phyloP scores from a whole-genome alignment of 2,329 filamentous ascomycete genomes.

The Nemania serpens region DNA sequence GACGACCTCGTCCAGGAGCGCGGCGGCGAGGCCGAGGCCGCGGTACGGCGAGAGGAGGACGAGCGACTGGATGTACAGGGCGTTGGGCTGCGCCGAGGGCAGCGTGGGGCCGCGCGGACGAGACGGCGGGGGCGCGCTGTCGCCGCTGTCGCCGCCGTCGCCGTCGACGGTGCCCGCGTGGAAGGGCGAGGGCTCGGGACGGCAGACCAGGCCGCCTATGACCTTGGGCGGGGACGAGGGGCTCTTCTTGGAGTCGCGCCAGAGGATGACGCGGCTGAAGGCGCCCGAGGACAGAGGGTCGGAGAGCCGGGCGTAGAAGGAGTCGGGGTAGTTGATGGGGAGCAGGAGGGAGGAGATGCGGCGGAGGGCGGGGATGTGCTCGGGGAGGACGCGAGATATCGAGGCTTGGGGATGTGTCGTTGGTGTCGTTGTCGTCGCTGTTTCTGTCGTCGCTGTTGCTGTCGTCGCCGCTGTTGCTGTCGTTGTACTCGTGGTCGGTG shows the following conservation, averaged over 20 bases:
- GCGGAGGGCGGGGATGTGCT: constrained; percentile 62
- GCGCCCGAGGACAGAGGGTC: constrained; percentile 55
- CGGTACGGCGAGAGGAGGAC: constrained; percentile 67
- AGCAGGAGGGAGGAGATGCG: constrained; percentile 69
- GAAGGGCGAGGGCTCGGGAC: constrained; percentile 58
- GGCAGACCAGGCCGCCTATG: constrained; percentile 65
- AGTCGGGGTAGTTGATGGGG: constrained; percentile 66
- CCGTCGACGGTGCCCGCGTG: constrained; percentile 18
- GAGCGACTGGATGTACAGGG: constrained; percentile 68
- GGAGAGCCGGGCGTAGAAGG: constrained; percentile 63
- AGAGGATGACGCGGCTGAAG: constrained; percentile 65
- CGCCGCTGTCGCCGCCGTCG: too few relatives aligned
- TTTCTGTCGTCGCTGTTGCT: constrained; percentile 24
- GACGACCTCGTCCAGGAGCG: constrained; percentile 59
- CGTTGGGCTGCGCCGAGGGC: constrained; percentile 44
- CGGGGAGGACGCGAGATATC: constrained; percentile 55
- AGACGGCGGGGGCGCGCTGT: too few relatives aligned
- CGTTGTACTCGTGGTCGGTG: not conserved
- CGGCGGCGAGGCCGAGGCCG: constrained; percentile 61
- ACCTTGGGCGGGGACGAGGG: constrained; percentile 50
- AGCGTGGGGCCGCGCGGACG: constrained; percentile 10
- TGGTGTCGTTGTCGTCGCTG: constrained; percentile 29
- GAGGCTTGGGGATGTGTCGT: constrained; percentile 50
- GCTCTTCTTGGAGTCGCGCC: constrained; percentile 53
- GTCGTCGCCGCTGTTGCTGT: constrained; percentile 19